A percentile compares a stretch with the other conserved stretches of the same genome.
Conservation (phyloP, 345 rosid species). For the Euphorbia lathyris region DNA sequence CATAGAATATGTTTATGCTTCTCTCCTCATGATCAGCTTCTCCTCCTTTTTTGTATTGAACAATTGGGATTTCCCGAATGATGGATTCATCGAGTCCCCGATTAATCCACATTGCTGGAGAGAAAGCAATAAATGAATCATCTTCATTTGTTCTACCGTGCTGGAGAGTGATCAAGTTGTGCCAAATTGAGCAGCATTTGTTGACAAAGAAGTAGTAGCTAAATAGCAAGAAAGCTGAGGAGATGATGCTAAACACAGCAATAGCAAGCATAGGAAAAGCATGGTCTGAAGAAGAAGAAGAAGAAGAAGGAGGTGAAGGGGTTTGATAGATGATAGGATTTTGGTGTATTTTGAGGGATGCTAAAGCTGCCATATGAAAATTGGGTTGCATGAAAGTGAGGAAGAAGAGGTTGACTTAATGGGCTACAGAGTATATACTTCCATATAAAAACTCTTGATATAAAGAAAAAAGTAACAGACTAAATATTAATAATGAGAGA, state of each 20-base stretch:
- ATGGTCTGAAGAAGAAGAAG: constrained; percentile 28
- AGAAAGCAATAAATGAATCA: constrained; percentile 52
- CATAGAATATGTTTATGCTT: constrained; percentile 23
- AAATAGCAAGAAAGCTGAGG: constrained; percentile 42
- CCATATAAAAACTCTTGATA: background rate
- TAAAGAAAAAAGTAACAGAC: background rate
- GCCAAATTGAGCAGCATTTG: constrained; percentile 47
- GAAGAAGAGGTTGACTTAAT: background rate
- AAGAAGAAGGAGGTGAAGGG: constrained; percentile 21
- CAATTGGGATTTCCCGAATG: constrained; percentile 50
- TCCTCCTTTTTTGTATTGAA: constrained; percentile 34
- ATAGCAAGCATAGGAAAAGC: constrained; percentile 43
- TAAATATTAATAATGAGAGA: background rate
- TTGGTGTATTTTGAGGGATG: background rate
- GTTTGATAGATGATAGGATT: background rate
- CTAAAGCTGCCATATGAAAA: constrained; percentile 28
- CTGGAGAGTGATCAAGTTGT: constrained; percentile 22
- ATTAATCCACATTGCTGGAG: constrained; percentile 47
- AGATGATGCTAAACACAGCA: constrained; percentile 34
- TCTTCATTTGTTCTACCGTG: constrained; percentile 24
- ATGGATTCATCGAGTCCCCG: constrained; percentile 48
- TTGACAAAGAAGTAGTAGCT: constrained; percentile 38
- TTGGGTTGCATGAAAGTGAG: constrained; percentile 2
- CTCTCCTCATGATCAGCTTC: constrained; percentile 17
- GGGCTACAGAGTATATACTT: background rate